Evolutionary conservation across 139 green algal species (phyloP).

Genomic region (Chlamydomonas schloesseri): DNA sequence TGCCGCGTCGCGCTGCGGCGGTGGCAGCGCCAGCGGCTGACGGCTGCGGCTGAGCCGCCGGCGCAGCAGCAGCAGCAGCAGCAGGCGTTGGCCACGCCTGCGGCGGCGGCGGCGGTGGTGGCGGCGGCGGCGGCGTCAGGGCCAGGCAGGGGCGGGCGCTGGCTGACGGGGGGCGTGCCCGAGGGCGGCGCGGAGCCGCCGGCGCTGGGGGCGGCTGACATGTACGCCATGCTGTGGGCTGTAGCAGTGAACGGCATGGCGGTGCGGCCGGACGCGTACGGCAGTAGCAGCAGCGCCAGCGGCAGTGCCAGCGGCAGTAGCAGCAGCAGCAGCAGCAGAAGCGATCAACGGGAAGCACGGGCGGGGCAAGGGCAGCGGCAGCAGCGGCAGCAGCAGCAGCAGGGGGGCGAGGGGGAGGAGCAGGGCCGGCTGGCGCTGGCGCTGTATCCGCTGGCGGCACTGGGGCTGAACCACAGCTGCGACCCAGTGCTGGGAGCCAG

Average conservation of each 20-base stretch:
- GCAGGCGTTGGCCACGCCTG: background rate
- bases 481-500: background rate
- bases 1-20: background rate
- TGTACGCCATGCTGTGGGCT: background rate
- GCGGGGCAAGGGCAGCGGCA: background rate
- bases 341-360: no score
- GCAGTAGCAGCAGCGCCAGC: background rate
- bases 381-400: background rate
- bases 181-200: no score
- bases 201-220: background rate
- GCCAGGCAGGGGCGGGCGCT: background rate
- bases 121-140: background rate
- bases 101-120: no score
- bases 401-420: no score
- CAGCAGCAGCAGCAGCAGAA: no score
- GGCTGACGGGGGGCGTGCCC: background rate
- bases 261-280: background rate
- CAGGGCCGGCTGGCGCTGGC: background rate
- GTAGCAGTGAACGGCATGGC: background rate
- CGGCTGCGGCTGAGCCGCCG: background rate
- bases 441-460: slow-evolving; percentile 18
- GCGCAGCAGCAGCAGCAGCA: background rate
- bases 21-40: background rate
- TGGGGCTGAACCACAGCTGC: slow-evolving; percentile 43
- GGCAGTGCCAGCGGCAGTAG: no score